Evolutionary conservation across 2,329 filamentous ascomycete species (phyloP).

Genomic region (Camillea tinctor): DNA sequence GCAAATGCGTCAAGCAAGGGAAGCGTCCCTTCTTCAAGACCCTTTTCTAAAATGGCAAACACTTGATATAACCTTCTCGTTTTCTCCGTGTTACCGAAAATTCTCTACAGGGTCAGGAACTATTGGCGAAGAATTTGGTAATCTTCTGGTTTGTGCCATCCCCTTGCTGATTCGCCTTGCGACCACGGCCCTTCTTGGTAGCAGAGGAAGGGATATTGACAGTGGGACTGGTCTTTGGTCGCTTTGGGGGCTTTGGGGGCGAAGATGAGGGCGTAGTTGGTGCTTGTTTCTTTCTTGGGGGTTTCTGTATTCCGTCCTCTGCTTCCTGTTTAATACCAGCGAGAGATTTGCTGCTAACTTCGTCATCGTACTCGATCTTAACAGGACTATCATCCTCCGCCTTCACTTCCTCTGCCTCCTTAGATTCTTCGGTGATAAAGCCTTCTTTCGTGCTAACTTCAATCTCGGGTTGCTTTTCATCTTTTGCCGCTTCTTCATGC

Average conservation of each 20-base stretch:
- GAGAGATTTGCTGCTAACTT: neutral
- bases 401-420: slow-evolving; percentile 8
- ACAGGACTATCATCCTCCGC: slow-evolving; percentile 1
- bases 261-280: slow-evolving; percentile 18
- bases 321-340: slow-evolving; percentile 29
- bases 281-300: slow-evolving; percentile 28
- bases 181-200: neutral
- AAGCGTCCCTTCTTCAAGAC: neutral
- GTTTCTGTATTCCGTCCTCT: slow-evolving; percentile 20
- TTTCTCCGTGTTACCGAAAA: neutral
- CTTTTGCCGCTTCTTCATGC: neutral
- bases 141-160: slow-evolving; percentile 42
- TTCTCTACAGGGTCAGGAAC: slow-evolving; percentile 31
- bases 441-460: slow-evolving; percentile 14
- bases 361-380: neutral
- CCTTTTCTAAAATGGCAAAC: neutral
- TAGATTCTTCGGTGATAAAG: slow-evolving; percentile 14
- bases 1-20: too few species aligned
- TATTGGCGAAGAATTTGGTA: slow-evolving; percentile 46
- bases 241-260: slow-evolving; percentile 20
- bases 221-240: slow-evolving; percentile 40
- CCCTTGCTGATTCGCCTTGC: slow-evolving; percentile 32
- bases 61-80: neutral
- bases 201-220: slow-evolving; percentile 39
- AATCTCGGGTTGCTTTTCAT: slow-evolving; percentile 2